These are phyloP conservation scores for Saitozyma sp. DNA, from an alignment of 768 basidiomycete species.

Conservation along the genomic window DNA sequence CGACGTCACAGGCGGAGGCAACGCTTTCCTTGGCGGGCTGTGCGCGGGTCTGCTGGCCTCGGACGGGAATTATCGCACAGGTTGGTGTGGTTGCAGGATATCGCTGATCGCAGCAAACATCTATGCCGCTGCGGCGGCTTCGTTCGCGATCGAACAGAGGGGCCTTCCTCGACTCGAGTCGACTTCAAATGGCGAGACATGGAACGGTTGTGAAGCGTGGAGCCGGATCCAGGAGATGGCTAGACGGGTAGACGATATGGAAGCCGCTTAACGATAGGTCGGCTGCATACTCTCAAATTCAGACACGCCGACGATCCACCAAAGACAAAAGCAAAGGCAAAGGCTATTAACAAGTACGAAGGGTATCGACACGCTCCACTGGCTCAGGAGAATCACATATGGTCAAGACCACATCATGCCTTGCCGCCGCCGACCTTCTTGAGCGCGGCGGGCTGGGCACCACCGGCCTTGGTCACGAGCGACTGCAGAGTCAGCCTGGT, in stretches of 20 bases:
- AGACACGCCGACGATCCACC: background rate
- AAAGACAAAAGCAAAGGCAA: conserved; percentile 1
- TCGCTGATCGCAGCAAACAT: conserved; percentile 27
- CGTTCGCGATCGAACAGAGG: conserved; percentile 41
- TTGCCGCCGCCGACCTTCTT: conserved; percentile 25
- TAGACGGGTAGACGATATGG: conserved; percentile 5
- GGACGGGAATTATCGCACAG: conserved; percentile 26
- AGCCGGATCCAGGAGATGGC: conserved; percentile 20
- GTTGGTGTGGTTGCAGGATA: conserved; percentile 12
- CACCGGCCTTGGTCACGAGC: conserved; percentile 33
- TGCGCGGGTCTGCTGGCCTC: conserved; percentile 32
- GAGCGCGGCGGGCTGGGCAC: conserved; percentile 1
- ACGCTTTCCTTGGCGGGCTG: conserved; percentile 43
- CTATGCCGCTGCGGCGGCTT: conserved; percentile 34
- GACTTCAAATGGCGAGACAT: conserved; percentile 14
- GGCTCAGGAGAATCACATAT: too few relatives aligned
- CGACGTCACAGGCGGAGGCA: conserved; percentile 45
- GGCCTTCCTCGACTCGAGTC: conserved; percentile 22
- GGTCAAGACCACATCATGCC: background rate
- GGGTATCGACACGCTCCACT: too few relatives aligned
- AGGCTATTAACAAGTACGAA: background rate
- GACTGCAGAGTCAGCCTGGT: conserved; percentile 14
- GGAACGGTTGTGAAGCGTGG: conserved; percentile 42
- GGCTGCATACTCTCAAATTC: too few relatives aligned
- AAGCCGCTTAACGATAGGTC: background rate